Evolutionary conservation across 2,329 filamentous ascomycete genomes (phyloP).

Genomic region (Beauveria scarabaeidicola): DNA sequence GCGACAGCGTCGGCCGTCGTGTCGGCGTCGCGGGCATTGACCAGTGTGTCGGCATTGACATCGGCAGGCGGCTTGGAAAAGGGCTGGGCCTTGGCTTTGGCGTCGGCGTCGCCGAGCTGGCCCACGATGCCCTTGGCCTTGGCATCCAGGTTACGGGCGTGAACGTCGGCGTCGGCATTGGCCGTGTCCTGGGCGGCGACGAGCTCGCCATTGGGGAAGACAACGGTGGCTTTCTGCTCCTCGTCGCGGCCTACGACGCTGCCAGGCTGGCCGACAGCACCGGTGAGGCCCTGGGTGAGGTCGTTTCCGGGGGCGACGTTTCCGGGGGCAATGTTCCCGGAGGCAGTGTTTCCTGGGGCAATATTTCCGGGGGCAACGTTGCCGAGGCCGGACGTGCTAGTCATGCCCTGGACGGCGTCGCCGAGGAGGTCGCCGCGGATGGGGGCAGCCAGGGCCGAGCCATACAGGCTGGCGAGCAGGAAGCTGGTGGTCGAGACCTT

Average conservation of each 20-base stretch:
- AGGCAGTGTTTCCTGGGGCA: too few relatives aligned
- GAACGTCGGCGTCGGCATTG: neutral
- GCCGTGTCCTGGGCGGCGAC: neutral
- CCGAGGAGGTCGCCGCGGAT: neutral
- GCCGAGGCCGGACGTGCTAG: too few relatives aligned
- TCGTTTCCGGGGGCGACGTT: too few relatives aligned
- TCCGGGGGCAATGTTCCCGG: too few relatives aligned
- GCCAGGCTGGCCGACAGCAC: too few relatives aligned
- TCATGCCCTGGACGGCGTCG: neutral
- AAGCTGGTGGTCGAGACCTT: neutral
- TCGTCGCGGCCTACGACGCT: too few relatives aligned
- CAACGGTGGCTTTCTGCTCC: too few relatives aligned
- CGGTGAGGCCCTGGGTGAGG: too few relatives aligned
- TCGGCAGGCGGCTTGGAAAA: neutral
- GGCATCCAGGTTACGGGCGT: neutral
- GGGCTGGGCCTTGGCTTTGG: neutral
- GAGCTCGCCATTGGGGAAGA: neutral
- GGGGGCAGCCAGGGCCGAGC: neutral
- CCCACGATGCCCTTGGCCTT: neutral
- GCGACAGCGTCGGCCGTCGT: neutral
- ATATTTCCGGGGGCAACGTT: too few relatives aligned
- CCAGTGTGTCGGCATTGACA: neutral
- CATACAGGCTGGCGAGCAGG: conserved; percentile 3
- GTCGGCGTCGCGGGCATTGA: neutral
- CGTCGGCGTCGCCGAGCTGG: neutral